These are phyloP conservation scores for Artemisia argyi DNA, from an alignment of 129 eudicot genomes.

Conservation along the genomic window DNA sequence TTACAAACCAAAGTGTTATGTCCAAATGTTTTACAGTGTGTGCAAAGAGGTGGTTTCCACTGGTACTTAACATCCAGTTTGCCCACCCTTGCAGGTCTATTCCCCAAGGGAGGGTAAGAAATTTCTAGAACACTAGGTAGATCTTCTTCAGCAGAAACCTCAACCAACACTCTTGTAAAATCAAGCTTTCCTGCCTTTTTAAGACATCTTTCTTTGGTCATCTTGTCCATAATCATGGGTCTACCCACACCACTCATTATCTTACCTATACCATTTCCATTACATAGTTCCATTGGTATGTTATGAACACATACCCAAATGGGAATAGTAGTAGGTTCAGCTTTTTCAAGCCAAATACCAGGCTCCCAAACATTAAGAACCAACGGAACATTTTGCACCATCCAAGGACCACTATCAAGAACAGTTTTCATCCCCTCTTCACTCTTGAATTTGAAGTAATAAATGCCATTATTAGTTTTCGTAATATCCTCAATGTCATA, in stretches of 20 bases:
- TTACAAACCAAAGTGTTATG: not conserved
- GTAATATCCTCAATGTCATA: too few species aligned
- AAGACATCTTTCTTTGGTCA: not conserved
- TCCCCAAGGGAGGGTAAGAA: not conserved
- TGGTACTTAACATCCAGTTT: not conserved
- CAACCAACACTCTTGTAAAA: not conserved
- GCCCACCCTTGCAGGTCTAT: not conserved
- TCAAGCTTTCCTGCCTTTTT: not conserved
- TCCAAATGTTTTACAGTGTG: not conserved
- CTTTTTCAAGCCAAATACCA: too few species aligned
- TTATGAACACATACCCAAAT: not conserved
- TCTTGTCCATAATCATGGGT: not conserved
- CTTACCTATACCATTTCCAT: too few species aligned
- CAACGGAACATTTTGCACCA: not conserved
- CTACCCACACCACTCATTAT: not conserved
- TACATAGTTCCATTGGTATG: not conserved
- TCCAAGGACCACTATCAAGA: not conserved
- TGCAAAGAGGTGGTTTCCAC: not conserved
- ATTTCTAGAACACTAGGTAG: not conserved
- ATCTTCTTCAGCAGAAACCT: not conserved
- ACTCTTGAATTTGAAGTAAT: not conserved
- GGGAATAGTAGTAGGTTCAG: not conserved
- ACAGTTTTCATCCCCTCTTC: not conserved
- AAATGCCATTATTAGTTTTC: not conserved
- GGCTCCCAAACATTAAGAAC: not conserved